These are phyloP conservation scores for Penicillium italicum DNA, from an alignment of 2,329 filamentous ascomycete genomes.

Conservation along the genomic window DNA sequence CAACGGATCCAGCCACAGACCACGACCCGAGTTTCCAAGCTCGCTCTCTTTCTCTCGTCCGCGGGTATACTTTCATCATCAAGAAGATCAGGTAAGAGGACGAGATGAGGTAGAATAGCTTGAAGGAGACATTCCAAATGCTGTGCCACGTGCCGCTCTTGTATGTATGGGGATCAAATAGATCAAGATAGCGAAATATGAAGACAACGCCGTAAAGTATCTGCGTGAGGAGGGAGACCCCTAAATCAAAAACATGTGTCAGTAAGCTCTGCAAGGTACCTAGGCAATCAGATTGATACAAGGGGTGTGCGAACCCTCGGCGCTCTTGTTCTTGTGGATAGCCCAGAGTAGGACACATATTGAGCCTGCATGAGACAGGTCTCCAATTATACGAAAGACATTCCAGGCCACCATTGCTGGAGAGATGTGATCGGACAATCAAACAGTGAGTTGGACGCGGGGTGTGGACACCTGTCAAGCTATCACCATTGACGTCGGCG, in stretches of 20 bases:
- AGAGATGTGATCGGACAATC: conserved; percentile 1
- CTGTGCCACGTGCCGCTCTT: conserved; percentile 2
- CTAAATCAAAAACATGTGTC: conserved; percentile 41
- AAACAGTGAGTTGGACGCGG: background rate
- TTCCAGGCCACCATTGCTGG: conserved; percentile 28
- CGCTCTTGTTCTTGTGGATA: conserved; percentile 82
- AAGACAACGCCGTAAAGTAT: conserved; percentile 84
- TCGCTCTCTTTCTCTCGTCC: conserved; percentile 84
- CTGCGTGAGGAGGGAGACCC: conserved; percentile 86
- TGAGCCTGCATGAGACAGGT: conserved; percentile 77
- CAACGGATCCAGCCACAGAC: conserved; percentile 61
- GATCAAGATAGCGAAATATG: conserved; percentile 77
- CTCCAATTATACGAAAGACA: conserved; percentile 72
- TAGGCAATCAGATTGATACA: conserved; percentile 1
- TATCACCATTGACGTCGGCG: background rate
- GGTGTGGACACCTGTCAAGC: conserved; percentile 6
- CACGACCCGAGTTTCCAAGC: conserved; percentile 86
- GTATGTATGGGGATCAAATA: conserved; percentile 54
- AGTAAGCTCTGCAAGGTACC: conserved; percentile 3
- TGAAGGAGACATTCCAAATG: conserved; percentile 60
- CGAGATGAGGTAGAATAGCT: conserved; percentile 81
- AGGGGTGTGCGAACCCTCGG: conserved; percentile 60
- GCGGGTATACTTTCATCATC: conserved; percentile 81
- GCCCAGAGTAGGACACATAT: conserved; percentile 89
- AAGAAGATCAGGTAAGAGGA: conserved; percentile 82